Evolutionary conservation across 1,284 basidiomycete species (phyloP).

Genomic region (Pholiota adiposa): DNA sequence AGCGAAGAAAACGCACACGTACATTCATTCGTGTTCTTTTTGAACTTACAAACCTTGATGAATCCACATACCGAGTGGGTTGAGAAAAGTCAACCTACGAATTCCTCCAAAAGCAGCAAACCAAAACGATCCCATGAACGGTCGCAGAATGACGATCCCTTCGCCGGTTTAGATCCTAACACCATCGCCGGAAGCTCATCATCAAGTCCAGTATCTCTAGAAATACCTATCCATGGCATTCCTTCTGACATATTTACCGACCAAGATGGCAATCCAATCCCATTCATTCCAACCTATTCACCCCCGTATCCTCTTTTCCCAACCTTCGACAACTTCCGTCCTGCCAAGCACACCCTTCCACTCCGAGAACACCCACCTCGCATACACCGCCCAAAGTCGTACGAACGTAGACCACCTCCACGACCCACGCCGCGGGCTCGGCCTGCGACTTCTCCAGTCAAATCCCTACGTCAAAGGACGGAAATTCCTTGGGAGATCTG

Average conservation of each 20-base stretch:
- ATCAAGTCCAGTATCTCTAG: not conserved
- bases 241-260: not conserved
- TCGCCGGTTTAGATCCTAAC: not conserved
- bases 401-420: not conserved
- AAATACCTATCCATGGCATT: not conserved
- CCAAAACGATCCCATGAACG: not conserved
- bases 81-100: constrained; percentile 4
- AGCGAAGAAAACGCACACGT: constrained; percentile 37
- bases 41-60: constrained; percentile 49
- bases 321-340: constrained; percentile 13
- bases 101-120: not conserved
- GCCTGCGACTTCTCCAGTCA: not conserved
- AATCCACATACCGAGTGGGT: constrained; percentile 39
- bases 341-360: not conserved
- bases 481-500: constrained; percentile 49
- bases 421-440: not conserved
- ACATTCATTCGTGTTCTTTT: constrained; percentile 53
- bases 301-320: constrained; percentile 24
- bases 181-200: not conserved
- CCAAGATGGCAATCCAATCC: not conserved
- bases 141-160: not conserved
- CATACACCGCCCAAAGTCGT: not conserved
- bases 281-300: constrained; percentile 1
- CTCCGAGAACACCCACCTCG: not conserved
- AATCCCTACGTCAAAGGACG: constrained; percentile 5